Base-by-base conservation (phyloP, 352 stramenopile species). In the Globisporangium carolinianum region DNA sequence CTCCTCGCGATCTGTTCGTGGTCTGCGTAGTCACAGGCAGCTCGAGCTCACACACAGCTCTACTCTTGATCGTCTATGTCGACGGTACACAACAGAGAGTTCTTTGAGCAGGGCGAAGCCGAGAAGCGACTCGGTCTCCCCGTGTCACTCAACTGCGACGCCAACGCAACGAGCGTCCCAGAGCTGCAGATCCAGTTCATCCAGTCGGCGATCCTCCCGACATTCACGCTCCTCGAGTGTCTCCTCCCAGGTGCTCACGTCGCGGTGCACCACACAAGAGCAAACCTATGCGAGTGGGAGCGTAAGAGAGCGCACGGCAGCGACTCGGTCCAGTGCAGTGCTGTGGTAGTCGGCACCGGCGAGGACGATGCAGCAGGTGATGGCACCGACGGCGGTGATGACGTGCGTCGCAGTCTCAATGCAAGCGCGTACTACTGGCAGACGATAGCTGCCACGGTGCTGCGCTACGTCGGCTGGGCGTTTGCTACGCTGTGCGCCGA, bases 161-260 rank as follows among this genome's bases (percentile, higher is more conserved):
- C 54, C 3, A 14, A 47, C n/a, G 57, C 54, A 45, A 58, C 58
- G 15, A 47, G 59, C n/a, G 41, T 69, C 11, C 66, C 66, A 6
- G 58, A 69, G n/a, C 50, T 69, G 5, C 57, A 68, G 55, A 72
- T 69, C 49, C 61, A 64, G n/a, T 72, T 69, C 49, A 69, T 72
- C 54, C 61, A 62, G 12, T 63, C 50, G 38, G 55, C 61, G 0
- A 61, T 72, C 24, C 54, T 72, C 36, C 66, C 66, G 14, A 61
- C 62, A 12, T 72, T 72, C 38, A 51, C 55, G 8, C 11, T 69
- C 4, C 66, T 72, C 38, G 48, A 58, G 42, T 45, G 39, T 0
- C 49, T 72, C 12, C 48, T 69, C 3, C 66, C 62, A 11, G 35
- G 45, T 15, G 55, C 66, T 36, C 43, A 17, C 24, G 41, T 60